These are phyloP conservation scores for Acacia crassicarpa DNA, from an alignment of 306 rosid genomes.

Conservation along the genomic window DNA sequence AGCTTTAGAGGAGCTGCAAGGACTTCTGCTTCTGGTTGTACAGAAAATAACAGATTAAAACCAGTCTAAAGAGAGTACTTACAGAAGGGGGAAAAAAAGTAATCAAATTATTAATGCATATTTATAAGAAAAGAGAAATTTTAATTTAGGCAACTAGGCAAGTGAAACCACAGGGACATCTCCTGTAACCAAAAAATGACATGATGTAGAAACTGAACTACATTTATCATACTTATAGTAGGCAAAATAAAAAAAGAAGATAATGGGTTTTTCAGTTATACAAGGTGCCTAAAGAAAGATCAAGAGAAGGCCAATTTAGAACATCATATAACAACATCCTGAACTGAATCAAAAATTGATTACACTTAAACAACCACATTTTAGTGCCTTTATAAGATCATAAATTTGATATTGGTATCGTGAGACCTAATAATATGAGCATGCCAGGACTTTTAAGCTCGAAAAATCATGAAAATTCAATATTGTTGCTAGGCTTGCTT, in stretches of 20 bases:
- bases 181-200: neutral
- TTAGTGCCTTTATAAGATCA: neutral
- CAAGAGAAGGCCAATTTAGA: conserved; percentile 5
- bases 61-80: conserved; percentile 16
- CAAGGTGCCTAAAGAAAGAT: conserved; percentile 1
- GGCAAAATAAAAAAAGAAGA: neutral
- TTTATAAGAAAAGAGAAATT: neutral
- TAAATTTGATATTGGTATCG: neutral
- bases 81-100: conserved; percentile 25
- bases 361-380: neutral
- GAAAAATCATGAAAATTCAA: conserved; percentile 5
- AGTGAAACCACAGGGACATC: conserved; percentile 11
- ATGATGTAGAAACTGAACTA: neutral
- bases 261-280: neutral
- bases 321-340: conserved; percentile 11
- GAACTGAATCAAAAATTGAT: neutral
- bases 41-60: conserved; percentile 34
- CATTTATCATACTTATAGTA: neutral
- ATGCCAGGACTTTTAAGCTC: conserved; percentile 13
- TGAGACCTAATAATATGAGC: neutral
- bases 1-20: conserved; percentile 93
- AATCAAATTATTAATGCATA: conserved; percentile 5
- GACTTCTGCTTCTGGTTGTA: conserved; percentile 75
- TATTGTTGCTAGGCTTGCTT: neutral
- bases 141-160: conserved; percentile 5